phyloP scores from a whole-genome alignment of 1,284 basidiomycete species.

The Fomitiporia mediterranea region DNA sequence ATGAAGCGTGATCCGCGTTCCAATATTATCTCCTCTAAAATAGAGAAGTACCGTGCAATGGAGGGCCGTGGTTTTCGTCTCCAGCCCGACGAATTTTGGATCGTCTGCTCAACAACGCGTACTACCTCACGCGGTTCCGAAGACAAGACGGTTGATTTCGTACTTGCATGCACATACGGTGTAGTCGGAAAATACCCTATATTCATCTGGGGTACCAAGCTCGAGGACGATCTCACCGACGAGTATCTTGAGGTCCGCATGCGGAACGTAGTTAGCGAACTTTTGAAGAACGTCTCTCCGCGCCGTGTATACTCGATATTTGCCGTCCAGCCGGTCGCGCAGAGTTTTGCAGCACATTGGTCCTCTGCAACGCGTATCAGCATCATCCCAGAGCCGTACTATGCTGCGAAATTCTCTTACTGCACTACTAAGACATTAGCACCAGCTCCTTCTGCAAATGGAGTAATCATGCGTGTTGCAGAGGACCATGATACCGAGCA shows the following conservation, averaged over 20 bases:
- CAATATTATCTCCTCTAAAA: conserved; percentile 13
- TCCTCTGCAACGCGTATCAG: conserved; percentile 37
- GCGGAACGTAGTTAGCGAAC: conserved; percentile 28
- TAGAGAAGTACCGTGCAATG: conserved; percentile 11
- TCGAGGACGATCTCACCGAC: conserved; percentile 30
- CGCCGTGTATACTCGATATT: conserved; percentile 64
- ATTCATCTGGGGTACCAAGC: conserved; percentile 45
- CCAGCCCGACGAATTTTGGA: conserved; percentile 16
- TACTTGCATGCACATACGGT: conserved; percentile 24
- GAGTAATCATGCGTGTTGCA: conserved; percentile 42
- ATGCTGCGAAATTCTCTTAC: conserved; percentile 54
- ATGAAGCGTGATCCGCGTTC: conserved; percentile 14
- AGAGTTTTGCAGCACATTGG: conserved; percentile 47
- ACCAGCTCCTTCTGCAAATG: conserved; percentile 27
- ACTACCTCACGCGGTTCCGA: background rate
- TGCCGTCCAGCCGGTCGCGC: conserved; percentile 45
- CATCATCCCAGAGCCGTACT: conserved; percentile 45
- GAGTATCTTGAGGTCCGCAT: conserved; percentile 34
- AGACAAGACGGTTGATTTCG: conserved; percentile 22
- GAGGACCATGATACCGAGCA: conserved; percentile 36
- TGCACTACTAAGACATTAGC: conserved; percentile 45
- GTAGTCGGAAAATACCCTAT: conserved; percentile 36
- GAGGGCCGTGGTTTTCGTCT: background rate
- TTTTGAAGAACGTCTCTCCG: background rate
- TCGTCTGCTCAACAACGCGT: conserved; percentile 6